Base-by-base conservation (phyloP, 495 filamentous ascomycete species). In the Aspergillus nidulans region DNA sequence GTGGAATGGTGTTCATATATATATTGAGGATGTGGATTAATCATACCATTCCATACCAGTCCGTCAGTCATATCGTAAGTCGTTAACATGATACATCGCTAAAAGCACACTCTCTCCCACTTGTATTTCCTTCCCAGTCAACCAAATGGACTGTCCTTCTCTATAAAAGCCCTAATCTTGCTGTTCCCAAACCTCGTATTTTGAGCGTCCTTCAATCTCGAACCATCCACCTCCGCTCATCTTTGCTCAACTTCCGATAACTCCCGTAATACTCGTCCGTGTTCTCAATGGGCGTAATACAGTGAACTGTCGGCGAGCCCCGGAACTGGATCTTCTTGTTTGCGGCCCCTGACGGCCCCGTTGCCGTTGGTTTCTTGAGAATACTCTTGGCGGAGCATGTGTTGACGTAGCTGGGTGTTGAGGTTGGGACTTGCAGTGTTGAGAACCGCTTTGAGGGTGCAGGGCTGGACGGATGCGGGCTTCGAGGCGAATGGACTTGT, bases 241-340 rank as follows among this genome's bases (percentile, higher is more conserved):
- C 78, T 24, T 68, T 69, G 39, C 71, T 66, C 57, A 81, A 66
- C 65, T 78, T 81, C 30, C 66, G 70, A 57, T 81, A 75, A 23
- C 62, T 71, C 51, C 78, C 78, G 43, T 81, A 78, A 58, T 79
- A 81, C 47, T 81, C 78, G 19, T 80, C 77, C 20, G 73, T 70
- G 18, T 75, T 74, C 62, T 76, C 74, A 60, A 81, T 77, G 0
- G 77, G 77, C 5, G 75, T 79, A 54, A 81, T 72, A 42, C 75
- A 79, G 61, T 79, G 64, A 21, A 81, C 71, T 21, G 71, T 76
- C 6, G 79, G 77, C 6, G 73, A 71, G 25, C 66, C 69, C 21
- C 74, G 58, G 63, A 81, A 80, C 36, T 77, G 67, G 25, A 80
- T 81, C 30, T 67, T 60, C n/a, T 58, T 49, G 23, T 46, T 8